These are phyloP conservation scores for Grigorovia humatica DNA, from an alignment of 805 yeast species.

Conservation along the genomic window DNA sequence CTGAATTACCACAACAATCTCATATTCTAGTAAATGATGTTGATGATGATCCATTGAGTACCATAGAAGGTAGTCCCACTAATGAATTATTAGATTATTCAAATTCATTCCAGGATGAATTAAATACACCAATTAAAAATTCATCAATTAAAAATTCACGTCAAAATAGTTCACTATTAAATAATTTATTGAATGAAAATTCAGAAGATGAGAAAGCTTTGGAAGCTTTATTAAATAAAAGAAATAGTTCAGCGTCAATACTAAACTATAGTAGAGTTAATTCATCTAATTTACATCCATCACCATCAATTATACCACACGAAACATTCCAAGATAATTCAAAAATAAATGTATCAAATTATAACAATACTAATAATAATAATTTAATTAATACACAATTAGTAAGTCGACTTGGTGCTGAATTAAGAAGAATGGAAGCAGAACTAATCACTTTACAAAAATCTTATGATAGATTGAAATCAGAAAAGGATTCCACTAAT, in stretches of 20 bases:
- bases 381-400: conserved; percentile 37
- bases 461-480: conserved; percentile 42
- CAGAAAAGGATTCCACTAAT: conserved; percentile 57
- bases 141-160: neutral
- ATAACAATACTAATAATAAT: neutral
- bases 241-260: conserved; percentile 1
- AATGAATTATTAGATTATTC: neutral
- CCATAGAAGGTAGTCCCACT: neutral
- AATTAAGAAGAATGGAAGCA: conserved; percentile 68
- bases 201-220: conserved; percentile 24
- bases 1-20: neutral
- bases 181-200: conserved; percentile 4
- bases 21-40: neutral
- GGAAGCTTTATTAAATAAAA: conserved; percentile 3
- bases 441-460: conserved; percentile 60
- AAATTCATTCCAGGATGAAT: neutral
- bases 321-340: neutral
- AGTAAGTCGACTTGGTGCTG: conserved; percentile 64
- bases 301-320: neutral
- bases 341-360: neutral
- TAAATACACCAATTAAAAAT: neutral
- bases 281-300: neutral
- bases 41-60: neutral
- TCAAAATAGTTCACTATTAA: neutral
- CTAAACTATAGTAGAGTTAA: neutral